phyloP scores from a whole-genome alignment of 176 grass and related monocot species.

The Olyra latifolia region DNA sequence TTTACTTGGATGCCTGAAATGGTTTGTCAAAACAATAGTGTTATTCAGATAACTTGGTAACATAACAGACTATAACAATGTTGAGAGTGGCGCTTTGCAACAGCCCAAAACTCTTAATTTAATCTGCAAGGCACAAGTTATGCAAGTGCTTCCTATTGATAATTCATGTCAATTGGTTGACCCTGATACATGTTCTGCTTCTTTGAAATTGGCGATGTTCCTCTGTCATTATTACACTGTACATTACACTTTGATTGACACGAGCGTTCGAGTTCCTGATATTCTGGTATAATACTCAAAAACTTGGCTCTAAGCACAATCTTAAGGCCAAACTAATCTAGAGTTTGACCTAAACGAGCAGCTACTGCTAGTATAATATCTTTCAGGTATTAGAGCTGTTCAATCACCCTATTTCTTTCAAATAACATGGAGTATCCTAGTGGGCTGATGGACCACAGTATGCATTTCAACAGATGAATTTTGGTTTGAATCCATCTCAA shows the following conservation, averaged over 20 bases:
- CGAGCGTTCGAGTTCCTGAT: slow-evolving; percentile 14
- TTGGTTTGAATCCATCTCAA: slow-evolving; percentile 16
- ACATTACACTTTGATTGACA: neutral
- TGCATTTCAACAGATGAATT: neutral
- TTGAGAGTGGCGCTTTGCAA: neutral
- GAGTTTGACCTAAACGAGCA: slow-evolving; percentile 33
- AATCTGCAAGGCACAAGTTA: slow-evolving; percentile 2
- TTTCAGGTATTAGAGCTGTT: slow-evolving; percentile 40
- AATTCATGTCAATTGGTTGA: slow-evolving; percentile 47
- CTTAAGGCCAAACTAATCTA: slow-evolving; percentile 40
- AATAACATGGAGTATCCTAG: slow-evolving; percentile 24
- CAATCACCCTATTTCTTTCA: neutral
- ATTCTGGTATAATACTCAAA: slow-evolving; percentile 13
- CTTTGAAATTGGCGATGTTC: slow-evolving; percentile 29
- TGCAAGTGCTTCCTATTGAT: slow-evolving; percentile 16
- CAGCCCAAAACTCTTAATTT: slow-evolving; percentile 3
- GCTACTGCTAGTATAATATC: slow-evolving; percentile 6
- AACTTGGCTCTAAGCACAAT: slow-evolving; percentile 28
- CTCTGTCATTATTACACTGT: slow-evolving; percentile 34
- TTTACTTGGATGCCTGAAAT: neutral
- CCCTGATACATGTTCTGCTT: slow-evolving; percentile 24
- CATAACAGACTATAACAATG: neutral
- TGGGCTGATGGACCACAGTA: slow-evolving; percentile 16
- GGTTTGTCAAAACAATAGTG: neutral
- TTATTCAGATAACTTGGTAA: neutral